These are phyloP conservation scores for Polyporus tsugae DNA, from an alignment of 1,284 basidiomycete species.

Conservation along the genomic window DNA sequence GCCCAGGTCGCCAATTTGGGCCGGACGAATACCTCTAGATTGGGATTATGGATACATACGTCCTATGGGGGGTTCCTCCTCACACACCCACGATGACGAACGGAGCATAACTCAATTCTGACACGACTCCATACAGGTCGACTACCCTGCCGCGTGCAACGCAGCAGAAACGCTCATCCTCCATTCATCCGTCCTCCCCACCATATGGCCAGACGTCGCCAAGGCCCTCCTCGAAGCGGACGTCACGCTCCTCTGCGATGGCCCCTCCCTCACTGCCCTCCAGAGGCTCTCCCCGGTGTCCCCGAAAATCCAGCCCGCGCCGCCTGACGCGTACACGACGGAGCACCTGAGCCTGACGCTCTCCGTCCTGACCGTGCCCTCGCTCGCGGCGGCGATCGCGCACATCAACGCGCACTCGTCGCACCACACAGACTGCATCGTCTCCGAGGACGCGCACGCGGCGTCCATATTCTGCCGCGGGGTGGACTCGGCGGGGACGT, in stretches of 20 bases:
- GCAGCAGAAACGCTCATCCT: slow-evolving; percentile 91
- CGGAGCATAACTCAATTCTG: slow-evolving; percentile 2
- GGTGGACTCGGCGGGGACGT: slow-evolving; percentile 93
- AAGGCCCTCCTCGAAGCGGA: slow-evolving; percentile 71
- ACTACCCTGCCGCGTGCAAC: slow-evolving; percentile 98
- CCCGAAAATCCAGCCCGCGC: slow-evolving; percentile 58
- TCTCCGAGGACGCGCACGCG: slow-evolving; percentile 79
- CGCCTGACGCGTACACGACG: slow-evolving; percentile 76
- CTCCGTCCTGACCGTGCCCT: slow-evolving; percentile 80
- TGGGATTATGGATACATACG: background rate
- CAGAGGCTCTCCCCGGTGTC: slow-evolving; percentile 43
- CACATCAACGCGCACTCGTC: slow-evolving; percentile 96
- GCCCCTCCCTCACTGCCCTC: slow-evolving; percentile 63
- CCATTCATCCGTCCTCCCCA: slow-evolving; percentile 74
- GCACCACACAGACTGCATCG: slow-evolving; percentile 95
- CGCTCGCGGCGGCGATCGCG: slow-evolving; percentile 77
- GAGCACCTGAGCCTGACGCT: slow-evolving; percentile 90
- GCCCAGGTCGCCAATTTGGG: too few species aligned
- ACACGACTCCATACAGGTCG: slow-evolving; percentile 60
- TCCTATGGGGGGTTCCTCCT: background rate
- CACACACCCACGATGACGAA: background rate
- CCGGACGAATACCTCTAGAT: too few species aligned
- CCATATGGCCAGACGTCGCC: slow-evolving; percentile 86
- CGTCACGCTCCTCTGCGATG: slow-evolving; percentile 87
- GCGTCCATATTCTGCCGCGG: slow-evolving; percentile 85